These are phyloP conservation scores for Talaromyces islandicus DNA, from an alignment of 2,329 filamentous ascomycete genomes.

Conservation along the genomic window DNA sequence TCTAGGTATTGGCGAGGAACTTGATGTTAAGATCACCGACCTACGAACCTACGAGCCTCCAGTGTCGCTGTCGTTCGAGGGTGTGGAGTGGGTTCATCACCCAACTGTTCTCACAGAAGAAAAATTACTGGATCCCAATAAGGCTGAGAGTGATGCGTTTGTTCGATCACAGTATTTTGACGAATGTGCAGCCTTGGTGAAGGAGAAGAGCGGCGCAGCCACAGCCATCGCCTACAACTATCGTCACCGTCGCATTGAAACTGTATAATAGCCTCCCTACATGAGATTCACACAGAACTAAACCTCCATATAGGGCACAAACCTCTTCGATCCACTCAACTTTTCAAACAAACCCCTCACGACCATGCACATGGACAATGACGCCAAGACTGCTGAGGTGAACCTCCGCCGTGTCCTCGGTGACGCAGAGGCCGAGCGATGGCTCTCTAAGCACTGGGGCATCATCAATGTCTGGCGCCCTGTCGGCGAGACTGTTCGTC, in stretches of 20 bases:
- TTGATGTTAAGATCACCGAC: background rate
- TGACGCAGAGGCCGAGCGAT: background rate
- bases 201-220: background rate
- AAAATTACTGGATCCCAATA: background rate
- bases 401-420: background rate
- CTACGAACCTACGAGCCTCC: background rate
- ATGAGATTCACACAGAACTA: background rate
- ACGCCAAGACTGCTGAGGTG: background rate
- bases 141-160: background rate
- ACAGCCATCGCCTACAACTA: background rate
- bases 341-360: background rate
- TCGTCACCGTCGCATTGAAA: background rate
- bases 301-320: background rate
- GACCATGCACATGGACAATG: conserved; percentile 1
- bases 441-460: background rate
- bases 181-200: background rate
- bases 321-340: background rate
- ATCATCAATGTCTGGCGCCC: background rate
- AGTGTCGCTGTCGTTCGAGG: background rate
- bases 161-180: background rate
- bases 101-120: background rate
- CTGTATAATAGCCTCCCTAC: background rate
- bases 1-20: background rate
- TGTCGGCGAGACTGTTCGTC: background rate
- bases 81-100: background rate